Evolutionary conservation across 1,284 basidiomycete genomes (phyloP), one percentile per base, ranked within the genome.

Genomic region (Marasmius tenuissimus): DNA sequence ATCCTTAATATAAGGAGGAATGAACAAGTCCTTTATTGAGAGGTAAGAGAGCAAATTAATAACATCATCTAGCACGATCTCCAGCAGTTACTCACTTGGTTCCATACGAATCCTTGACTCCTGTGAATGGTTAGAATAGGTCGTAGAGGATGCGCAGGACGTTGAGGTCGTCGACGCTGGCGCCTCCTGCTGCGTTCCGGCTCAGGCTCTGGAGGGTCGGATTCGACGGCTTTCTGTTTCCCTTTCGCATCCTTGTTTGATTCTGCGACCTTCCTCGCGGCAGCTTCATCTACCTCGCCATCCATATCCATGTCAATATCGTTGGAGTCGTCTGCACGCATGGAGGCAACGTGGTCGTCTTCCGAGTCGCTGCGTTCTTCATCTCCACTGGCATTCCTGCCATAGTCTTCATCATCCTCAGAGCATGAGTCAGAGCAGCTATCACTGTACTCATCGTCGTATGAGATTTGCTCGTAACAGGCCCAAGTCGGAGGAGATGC

Each of bases 101-200:
- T 93, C 91, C 91, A 93, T 3, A 93, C 91, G 67, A 93, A 93
- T n/a, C 91, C 91, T 74, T 93, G 89, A 67, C 90, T 92, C 71
- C 83, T 81, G 72, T 92, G 90, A 62, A 93, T 93, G 51, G 91
- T 93, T 72, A 93, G 72, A 72, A 93, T 93, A 48, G 91, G 91
- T 14, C 91, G 83, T 51, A 92, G 82, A 27, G 86, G 82, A 67
- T 82, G 84, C 22, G 82, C 77, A 4, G 82, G 80, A 59, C 84
- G 80, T 59, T 83, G 85, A 58, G 78, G 80, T 71, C 83, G 86
- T 78, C 82, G 85, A 71, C 79, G 82, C 67, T 80, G 81, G 66
- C 83, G 80, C 66, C 78, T 77, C 72, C 80, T 81, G 61, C 76
- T 71, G 64, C 73, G 64, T 67, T 79, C 68, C 27, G 71, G 71